phyloP scores from a whole-genome alignment of 306 rosid species.

The Fragaria vesca region DNA sequence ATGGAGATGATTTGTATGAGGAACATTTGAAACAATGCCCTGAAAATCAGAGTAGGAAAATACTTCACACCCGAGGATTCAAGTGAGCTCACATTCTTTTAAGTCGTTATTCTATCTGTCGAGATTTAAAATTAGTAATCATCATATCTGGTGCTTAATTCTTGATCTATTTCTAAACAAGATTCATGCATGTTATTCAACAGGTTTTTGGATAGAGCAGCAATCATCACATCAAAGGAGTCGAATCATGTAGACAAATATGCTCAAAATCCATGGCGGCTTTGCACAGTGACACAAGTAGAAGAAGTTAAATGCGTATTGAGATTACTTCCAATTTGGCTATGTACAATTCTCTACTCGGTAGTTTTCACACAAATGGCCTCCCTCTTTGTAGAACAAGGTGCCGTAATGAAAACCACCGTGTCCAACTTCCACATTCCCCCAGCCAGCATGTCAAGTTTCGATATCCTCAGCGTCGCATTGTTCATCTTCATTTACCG shows the following conservation, averaged over 20 bases:
- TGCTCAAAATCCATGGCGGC: conserved; percentile 52
- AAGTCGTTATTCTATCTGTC: no score
- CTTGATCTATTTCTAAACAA: neutral
- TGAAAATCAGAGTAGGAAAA: conserved; percentile 42
- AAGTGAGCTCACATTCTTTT: conserved; percentile 35
- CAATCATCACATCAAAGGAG: conserved; percentile 47
- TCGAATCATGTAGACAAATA: conserved; percentile 18
- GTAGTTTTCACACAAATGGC: conserved; percentile 91
- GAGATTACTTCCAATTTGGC: conserved; percentile 77
- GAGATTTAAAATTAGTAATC: neutral
- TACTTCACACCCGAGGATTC: conserved; percentile 67
- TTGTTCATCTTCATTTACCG: conserved; percentile 61
- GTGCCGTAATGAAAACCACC: conserved; percentile 63
- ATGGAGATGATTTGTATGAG: conserved; percentile 42
- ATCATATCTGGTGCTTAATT: neutral
- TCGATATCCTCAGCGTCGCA: conserved; percentile 75
- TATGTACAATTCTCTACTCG: conserved; percentile 73
- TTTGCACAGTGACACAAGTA: conserved; percentile 67
- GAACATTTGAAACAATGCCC: conserved; percentile 31
- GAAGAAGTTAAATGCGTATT: conserved; percentile 80
- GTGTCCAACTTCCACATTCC: conserved; percentile 62
- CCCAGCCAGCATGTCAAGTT: conserved; percentile 86
- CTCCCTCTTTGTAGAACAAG: conserved; percentile 84
- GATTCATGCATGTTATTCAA: neutral
- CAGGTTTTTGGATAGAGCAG: conserved; percentile 84